Evolutionary conservation across 192 early-diverging fungal genomes (phyloP).

Genomic region (Gamsiella multidivaricata): DNA sequence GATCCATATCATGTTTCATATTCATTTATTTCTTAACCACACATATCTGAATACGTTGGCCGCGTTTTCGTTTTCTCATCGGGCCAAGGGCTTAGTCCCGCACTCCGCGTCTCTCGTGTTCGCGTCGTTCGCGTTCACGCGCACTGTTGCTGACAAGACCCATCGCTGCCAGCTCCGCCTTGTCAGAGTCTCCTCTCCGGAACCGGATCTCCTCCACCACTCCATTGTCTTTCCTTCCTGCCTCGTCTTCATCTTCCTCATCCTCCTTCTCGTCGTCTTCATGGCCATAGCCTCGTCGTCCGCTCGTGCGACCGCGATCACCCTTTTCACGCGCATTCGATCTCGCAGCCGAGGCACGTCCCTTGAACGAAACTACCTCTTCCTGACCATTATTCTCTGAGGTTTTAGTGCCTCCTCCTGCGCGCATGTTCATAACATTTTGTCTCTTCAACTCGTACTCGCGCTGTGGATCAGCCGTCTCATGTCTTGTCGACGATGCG

Average conservation of each 20-base stretch:
- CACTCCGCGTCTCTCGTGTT: conserved; percentile 15
- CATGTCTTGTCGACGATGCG: conserved; percentile 10
- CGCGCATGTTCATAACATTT: conserved; percentile 2
- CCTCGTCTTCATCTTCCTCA: conserved; percentile 13
- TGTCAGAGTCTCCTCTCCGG: not conserved
- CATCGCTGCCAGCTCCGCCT: conserved; percentile 2
- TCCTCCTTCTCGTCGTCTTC: conserved; percentile 4
- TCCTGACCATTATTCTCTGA: not conserved
- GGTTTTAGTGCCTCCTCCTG: conserved; percentile 7
- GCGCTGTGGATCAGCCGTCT: conserved; percentile 19
- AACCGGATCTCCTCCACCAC: conserved; percentile 4
- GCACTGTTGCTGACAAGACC: conserved; percentile 28
- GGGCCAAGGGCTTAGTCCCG: not conserved
- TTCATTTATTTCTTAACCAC: too few relatives aligned
- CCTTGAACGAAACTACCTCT: conserved; percentile 26
- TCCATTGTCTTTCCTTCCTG: not conserved
- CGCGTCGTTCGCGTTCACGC: conserved; percentile 18
- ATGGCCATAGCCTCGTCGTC: conserved; percentile 14
- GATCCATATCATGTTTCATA: too few relatives aligned
- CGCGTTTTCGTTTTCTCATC: too few relatives aligned
- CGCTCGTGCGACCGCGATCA: too few relatives aligned
- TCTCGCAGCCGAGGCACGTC: not conserved
- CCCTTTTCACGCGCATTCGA: too few relatives aligned
- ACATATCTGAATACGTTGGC: too few relatives aligned
- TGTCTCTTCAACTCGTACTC: conserved; percentile 27